These are phyloP conservation scores for Zygosaccharomyces siamensis DNA, from an alignment of 805 yeast genomes.

Conservation along the genomic window DNA sequence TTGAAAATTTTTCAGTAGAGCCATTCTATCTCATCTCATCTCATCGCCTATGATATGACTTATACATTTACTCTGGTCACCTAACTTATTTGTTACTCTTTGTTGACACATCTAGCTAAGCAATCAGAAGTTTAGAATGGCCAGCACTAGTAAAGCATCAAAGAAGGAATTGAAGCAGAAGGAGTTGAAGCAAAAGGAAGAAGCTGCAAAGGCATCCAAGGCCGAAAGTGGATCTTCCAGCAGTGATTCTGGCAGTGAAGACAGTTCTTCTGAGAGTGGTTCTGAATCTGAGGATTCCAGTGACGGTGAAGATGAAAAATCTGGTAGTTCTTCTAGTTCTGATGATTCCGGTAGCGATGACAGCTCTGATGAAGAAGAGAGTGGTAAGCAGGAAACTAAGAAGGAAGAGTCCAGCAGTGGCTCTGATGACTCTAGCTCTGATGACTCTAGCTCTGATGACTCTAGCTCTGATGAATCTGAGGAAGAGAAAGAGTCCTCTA, in stretches of 20 bases:
- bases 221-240: slow-evolving; percentile 16
- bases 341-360: slow-evolving; percentile 34
- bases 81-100: neutral
- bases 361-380: slow-evolving; percentile 13
- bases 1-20: slow-evolving; percentile 13
- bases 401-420: slow-evolving; percentile 14
- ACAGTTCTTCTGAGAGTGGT: slow-evolving; percentile 21
- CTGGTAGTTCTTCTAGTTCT: slow-evolving; percentile 38
- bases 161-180: slow-evolving; percentile 6
- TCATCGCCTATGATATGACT: slow-evolving; percentile 10
- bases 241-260: slow-evolving; percentile 16
- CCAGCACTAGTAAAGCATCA: neutral
- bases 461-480: slow-evolving; percentile 12
- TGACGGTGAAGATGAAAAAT: slow-evolving; percentile 35
- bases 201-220: slow-evolving; percentile 26
- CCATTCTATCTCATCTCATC: slow-evolving; percentile 17
- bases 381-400: slow-evolving; percentile 23
- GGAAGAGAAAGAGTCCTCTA: slow-evolving; percentile 16
- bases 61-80: neutral
- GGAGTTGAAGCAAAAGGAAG: slow-evolving; percentile 2
- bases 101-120: neutral
- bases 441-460: slow-evolving; percentile 10
- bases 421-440: slow-evolving; percentile 10
- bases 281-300: slow-evolving; percentile 26
- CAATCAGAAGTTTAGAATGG: neutral